Evolutionary conservation across 768 basidiomycete genomes (phyloP).

Genomic region (Xerocomellus chrysenteron): DNA sequence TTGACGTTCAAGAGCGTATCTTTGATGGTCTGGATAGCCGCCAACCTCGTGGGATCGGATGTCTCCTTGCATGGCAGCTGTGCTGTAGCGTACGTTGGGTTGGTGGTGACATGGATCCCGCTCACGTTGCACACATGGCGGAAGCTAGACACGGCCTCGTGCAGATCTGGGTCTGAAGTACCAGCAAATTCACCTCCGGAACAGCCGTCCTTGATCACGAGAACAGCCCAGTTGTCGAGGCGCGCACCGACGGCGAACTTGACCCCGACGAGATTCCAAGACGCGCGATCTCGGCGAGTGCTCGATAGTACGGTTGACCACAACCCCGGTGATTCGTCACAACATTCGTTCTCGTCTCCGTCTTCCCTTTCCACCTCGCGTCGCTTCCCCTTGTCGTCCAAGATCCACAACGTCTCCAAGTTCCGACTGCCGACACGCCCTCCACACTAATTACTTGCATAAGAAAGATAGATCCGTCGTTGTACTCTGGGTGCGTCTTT

Average conservation of each 20-base stretch:
- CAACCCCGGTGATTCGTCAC: too few relatives aligned
- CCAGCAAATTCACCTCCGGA: background rate
- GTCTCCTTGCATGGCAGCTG: background rate
- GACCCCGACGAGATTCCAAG: background rate
- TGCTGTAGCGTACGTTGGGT: background rate
- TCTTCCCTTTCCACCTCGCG: too few relatives aligned
- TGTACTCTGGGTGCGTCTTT: constrained; percentile 57
- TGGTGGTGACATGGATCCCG: background rate
- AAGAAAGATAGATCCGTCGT: constrained; percentile 72
- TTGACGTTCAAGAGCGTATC: background rate
- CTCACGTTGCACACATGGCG: background rate
- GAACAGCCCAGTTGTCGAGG: background rate
- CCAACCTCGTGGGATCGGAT: background rate
- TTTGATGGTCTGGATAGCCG: background rate
- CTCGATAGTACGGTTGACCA: too few relatives aligned
- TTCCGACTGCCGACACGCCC: constrained; percentile 52
- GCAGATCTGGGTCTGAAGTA: background rate
- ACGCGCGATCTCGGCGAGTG: background rate
- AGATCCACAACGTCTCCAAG: too few relatives aligned
- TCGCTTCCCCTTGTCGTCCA: too few relatives aligned
- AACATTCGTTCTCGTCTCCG: too few relatives aligned
- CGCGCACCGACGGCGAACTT: background rate
- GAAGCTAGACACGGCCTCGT: background rate
- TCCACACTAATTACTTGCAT: constrained; percentile 71
- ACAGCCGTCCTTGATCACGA: background rate